Evolutionary conservation across 345 rosid species (phyloP), one percentile per base, ranked within the genome.

Genomic region (Salix suchowensis): DNA sequence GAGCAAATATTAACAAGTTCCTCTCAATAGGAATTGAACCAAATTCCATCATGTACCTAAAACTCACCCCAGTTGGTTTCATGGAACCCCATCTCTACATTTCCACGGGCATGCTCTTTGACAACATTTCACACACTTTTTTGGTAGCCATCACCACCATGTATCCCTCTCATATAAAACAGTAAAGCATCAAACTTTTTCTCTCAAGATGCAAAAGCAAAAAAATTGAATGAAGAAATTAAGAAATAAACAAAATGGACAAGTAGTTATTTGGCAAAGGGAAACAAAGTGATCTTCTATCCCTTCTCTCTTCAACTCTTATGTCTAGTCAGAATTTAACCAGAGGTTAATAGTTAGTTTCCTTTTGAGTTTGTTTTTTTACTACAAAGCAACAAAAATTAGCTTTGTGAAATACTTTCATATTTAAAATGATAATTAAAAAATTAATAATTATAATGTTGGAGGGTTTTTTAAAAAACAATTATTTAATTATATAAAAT

Each of bases 31-130:
- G 97, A 13, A 58, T 81, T 11, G 96, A 89, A 7, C 81, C 81
- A 68, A 93, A 96, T 69, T 96, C 95, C 98, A 96, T 92, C 99
- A 94, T 96, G 82, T 92, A 92, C 82, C 94, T 84, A 68, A 93
- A 82, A 73, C 95, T 92, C 6, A 96, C 97, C 40, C 99, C 98
- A 0, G 91, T 92, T 82, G 86, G 98, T 84, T 94, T 92, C 99
- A 93, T 89, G 88, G 93, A 77, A 4, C 98, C 97, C 6, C 97
- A 92, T 70, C 86, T 81, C 46, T 82, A 89, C 18, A 90, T 92
- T 74, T 96, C 98, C 76, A 87, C 91, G 67, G 89, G 83, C 82
- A 96, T 68, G 52, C 79, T 79, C 91, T 91, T 96, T 15, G 94
- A 86, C 65, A 88, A 81, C 44, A 82, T 50, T 75, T 86, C 90